Base-by-base conservation (phyloP, 208 protist genomes). In the Leptomonas pyrrhocoris region DNA sequence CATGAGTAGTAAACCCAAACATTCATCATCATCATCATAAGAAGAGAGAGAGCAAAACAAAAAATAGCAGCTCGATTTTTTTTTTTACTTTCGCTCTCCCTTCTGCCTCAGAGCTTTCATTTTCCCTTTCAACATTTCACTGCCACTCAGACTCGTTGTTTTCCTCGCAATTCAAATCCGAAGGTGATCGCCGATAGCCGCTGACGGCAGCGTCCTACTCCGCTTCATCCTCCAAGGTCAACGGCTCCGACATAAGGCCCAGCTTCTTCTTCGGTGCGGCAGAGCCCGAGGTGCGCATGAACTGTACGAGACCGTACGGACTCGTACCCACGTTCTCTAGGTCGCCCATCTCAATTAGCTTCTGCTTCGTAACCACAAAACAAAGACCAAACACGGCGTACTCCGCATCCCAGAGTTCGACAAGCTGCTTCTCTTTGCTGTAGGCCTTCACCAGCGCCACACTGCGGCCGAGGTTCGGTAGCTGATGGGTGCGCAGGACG, bases 341-440 rank as follows among this genome's bases (percentile, higher is more conserved):
- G 68, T 93, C 86, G 50, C 86, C 85, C 62, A 93, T 93, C 65
- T 87, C 81, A 53, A 93, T 83, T 18, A 95, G 74, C 67, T 91
- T 74, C 21, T 75, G 64, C 54, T 86, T 68, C 13, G 75, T 81
- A 27, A 92, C 82, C 11, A 77, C 82, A 63, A 80, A 88, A 49
- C 67, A 66, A 16, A 92, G 78, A 13, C 90, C 90, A 49, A 91
- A 92, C n/a, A 94, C 83, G 74, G 86, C 75, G 82, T 91, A 92
- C 84, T 95, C 87, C 21, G 85, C 87, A 49, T 95, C 88, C 79
- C 78, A 90, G 5, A 95, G 74, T 74, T 89, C 80, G n/a, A 95
- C 79, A 31, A 81, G 70, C 49, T 84, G 36, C 46, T 81, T 88
- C 25, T 80, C 82, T 48, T 80, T 80, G 81, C 92, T 80, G 84